Percentiles rank a stretch among this genome's conserved stretches.
These are phyloP conservation scores for Yamadazyma dendronema DNA, from an alignment of 1,139 yeast genomes.

Conservation along the genomic window DNA sequence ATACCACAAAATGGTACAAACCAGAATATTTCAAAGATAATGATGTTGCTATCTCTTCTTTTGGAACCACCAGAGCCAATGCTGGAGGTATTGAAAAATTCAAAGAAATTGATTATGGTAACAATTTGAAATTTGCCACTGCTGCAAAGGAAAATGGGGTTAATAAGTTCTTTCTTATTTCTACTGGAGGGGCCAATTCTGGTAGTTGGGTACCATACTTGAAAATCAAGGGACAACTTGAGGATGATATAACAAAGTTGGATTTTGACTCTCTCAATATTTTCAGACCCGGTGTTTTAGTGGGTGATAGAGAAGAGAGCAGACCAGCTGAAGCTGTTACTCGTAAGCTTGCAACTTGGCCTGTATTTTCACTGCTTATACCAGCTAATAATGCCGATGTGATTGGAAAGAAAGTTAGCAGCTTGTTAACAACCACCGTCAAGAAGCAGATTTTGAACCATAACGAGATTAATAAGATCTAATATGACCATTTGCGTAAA, in stretches of 20 bases:
- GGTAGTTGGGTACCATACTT: constrained; percentile 56
- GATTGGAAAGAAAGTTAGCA: constrained; percentile 22
- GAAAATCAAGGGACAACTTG: constrained; percentile 58
- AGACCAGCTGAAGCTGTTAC: constrained; percentile 27
- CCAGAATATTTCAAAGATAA: constrained; percentile 11
- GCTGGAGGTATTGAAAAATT: constrained; percentile 66
- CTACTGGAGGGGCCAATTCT: constrained; percentile 57
- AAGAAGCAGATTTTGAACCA: constrained; percentile 17
- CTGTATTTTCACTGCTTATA: constrained; percentile 1
- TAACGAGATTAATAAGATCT: constrained; percentile 4
- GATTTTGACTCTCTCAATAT: constrained; percentile 67
- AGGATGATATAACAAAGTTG: constrained; percentile 22
- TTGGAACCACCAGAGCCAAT: constrained; percentile 71
- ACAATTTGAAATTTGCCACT: constrained; percentile 61
- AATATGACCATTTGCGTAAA: background rate
- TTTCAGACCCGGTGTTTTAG: constrained; percentile 65
- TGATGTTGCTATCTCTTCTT: constrained; percentile 28
- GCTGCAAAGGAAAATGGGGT: constrained; percentile 69
- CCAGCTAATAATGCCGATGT: constrained; percentile 18
- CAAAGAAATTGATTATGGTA: constrained; percentile 65
- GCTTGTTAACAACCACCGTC: constrained; percentile 15
- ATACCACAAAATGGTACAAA: constrained; percentile 41
- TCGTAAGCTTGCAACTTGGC: constrained; percentile 1
- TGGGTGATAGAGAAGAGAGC: constrained; percentile 55
- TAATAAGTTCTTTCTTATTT: constrained; percentile 61